Conservation (phyloP, 2,329 filamentous ascomycete species). For the Ilyonectria destructans region DNA sequence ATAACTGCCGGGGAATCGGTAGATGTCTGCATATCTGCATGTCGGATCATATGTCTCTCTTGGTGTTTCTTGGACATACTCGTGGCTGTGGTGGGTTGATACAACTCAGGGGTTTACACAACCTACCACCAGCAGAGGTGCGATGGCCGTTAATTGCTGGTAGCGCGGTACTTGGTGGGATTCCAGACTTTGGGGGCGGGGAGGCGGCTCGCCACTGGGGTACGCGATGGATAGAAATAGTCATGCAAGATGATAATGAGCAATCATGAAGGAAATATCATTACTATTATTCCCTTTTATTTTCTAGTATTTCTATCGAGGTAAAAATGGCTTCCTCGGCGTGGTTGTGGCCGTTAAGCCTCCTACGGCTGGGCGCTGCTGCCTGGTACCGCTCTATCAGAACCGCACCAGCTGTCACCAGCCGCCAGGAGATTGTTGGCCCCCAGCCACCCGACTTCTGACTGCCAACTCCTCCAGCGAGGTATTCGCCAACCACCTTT, state of each 20-base stretch:
- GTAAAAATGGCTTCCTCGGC: not conserved
- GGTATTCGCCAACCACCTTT: conserved; percentile 9
- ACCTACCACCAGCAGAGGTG: conserved; percentile 11
- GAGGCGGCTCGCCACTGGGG: not conserved
- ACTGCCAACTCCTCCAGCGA: conserved; percentile 10
- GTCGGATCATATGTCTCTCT: not conserved
- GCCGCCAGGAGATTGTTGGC: conserved; percentile 20
- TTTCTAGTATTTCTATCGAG: not conserved
- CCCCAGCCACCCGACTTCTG: conserved; percentile 49
- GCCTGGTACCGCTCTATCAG: conserved; percentile 45
- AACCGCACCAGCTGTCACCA: conserved; percentile 42
- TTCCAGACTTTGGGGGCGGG: not conserved
- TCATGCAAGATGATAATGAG: not conserved
- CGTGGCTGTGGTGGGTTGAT: not conserved
- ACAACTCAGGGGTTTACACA: not conserved
- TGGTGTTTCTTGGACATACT: not conserved
- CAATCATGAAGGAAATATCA: not conserved
- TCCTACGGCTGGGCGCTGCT: not conserved
- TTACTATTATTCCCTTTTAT: not conserved
- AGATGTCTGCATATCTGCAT: not conserved
- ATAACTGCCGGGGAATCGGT: not conserved
- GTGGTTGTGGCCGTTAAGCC: not conserved
- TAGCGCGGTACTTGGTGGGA: conserved; percentile 47
- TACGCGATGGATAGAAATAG: not conserved
- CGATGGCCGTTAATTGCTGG: conserved; percentile 46